These are phyloP conservation scores for Trichosporon faecale DNA, from an alignment of 1,284 basidiomycete species.

Conservation along the genomic window DNA sequence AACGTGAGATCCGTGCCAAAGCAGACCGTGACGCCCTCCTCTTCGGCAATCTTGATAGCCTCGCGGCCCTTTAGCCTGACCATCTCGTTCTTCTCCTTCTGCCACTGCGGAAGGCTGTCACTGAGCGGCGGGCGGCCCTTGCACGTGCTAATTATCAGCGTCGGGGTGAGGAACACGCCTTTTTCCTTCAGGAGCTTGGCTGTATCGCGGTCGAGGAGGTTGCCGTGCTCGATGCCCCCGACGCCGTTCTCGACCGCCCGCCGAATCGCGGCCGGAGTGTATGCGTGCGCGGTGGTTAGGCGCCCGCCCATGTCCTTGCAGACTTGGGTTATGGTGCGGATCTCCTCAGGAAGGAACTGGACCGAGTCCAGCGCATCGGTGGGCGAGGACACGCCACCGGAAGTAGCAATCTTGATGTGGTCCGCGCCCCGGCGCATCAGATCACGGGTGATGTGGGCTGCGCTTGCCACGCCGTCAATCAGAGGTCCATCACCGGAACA, in stretches of 20 bases:
- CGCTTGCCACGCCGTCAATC: conserved; percentile 19
- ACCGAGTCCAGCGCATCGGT: conserved; percentile 55
- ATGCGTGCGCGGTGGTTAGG: conserved; percentile 39
- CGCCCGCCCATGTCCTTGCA: conserved; percentile 53
- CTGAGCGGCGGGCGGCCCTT: conserved; percentile 28
- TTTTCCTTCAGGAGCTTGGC: conserved; percentile 31
- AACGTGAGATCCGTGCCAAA: conserved; percentile 24
- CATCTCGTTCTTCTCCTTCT: conserved; percentile 27
- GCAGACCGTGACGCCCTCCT: conserved; percentile 33
- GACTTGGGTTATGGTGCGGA: conserved; percentile 55
- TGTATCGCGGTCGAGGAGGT: conserved; percentile 43
- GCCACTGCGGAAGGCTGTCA: conserved; percentile 20
- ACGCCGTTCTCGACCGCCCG: conserved; percentile 41
- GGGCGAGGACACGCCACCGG: conserved; percentile 20
- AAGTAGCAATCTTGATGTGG: conserved; percentile 25
- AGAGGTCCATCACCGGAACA: conserved; percentile 1
- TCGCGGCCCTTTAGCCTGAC: conserved; percentile 23
- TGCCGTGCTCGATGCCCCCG: conserved; percentile 57
- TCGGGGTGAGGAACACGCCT: conserved; percentile 55
- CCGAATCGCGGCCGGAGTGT: conserved; percentile 36
- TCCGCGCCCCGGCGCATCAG: conserved; percentile 25
- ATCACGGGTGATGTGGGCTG: conserved; percentile 12
- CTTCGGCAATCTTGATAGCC: conserved; percentile 32
- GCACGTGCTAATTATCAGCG: conserved; percentile 38
- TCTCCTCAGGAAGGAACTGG: conserved; percentile 57